Conservation (phyloP, 805 yeast species). For the Ogataea wickerhamii region DNA sequence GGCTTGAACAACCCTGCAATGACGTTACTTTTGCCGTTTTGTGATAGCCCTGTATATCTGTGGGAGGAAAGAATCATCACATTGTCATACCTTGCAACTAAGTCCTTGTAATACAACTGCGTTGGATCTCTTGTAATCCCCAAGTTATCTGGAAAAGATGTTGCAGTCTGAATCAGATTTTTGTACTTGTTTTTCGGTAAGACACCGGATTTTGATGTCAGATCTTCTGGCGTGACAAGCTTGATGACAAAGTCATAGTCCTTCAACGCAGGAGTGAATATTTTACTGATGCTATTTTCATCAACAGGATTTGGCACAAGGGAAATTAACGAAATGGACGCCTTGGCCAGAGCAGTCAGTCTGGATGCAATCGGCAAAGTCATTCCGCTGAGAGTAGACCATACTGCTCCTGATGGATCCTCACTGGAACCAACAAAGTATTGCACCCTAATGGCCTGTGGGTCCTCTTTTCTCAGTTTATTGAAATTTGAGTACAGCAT, state of each 20-base stretch:
- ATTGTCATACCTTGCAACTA: slow-evolving; percentile 61
- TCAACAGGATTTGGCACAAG: slow-evolving; percentile 33
- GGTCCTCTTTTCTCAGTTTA: slow-evolving; percentile 72
- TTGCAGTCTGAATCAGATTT: slow-evolving; percentile 45
- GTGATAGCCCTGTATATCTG: slow-evolving; percentile 49
- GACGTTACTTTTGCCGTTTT: slow-evolving; percentile 48
- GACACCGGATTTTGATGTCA: slow-evolving; percentile 53
- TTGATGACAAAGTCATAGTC: slow-evolving; percentile 82
- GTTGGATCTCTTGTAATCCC: slow-evolving; percentile 50
- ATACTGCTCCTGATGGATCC: slow-evolving; percentile 82
- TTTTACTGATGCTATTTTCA: slow-evolving; percentile 41
- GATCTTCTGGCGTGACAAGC: slow-evolving; percentile 39
- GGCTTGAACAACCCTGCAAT: slow-evolving; percentile 85
- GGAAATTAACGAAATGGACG: slow-evolving; percentile 53
- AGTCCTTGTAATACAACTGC: slow-evolving; percentile 54
- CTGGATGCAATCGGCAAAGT: slow-evolving; percentile 79
- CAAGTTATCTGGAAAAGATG: slow-evolving; percentile 39
- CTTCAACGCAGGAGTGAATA: slow-evolving; percentile 76
- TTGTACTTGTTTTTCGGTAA: slow-evolving; percentile 53
- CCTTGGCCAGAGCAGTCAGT: slow-evolving; percentile 80
- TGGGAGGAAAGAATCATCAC: slow-evolving; percentile 67
- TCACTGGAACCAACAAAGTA: slow-evolving; percentile 78
- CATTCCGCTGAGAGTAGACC: slow-evolving; percentile 43
- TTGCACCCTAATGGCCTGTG: slow-evolving; percentile 74
- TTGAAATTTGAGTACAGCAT: slow-evolving; percentile 60